These are phyloP conservation scores for Trametes polyzona DNA, from an alignment of 1,284 basidiomycete species.

Conservation along the genomic window DNA sequence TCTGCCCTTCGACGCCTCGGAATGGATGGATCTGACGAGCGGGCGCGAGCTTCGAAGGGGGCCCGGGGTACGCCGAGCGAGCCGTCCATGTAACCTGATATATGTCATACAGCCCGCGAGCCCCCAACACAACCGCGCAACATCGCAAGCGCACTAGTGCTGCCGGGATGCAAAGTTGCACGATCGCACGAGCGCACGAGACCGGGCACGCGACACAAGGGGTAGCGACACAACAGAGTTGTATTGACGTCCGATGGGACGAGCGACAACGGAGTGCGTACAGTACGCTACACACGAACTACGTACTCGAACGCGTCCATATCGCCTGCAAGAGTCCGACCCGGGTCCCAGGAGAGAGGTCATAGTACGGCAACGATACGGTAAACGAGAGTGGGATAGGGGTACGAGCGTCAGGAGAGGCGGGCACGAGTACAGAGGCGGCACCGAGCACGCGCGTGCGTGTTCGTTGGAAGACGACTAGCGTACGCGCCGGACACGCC, in stretches of 20 bases:
- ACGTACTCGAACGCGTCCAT: not conserved
- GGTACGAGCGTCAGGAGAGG: not conserved
- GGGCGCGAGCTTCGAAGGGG: not conserved
- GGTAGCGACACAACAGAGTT: not conserved
- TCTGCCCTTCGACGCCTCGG: not conserved
- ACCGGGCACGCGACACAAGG: too few relatives aligned
- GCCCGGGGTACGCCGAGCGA: not conserved
- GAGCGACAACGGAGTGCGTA: too few relatives aligned
- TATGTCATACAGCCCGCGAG: slow-evolving; percentile 1
- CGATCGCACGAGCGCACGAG: not conserved
- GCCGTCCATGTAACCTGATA: not conserved
- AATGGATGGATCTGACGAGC: not conserved
- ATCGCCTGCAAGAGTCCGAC: not conserved
- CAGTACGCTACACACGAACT: too few relatives aligned
- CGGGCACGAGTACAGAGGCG: not conserved
- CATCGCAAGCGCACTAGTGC: not conserved
- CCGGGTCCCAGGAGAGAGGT: not conserved
- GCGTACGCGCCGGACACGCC: not conserved
- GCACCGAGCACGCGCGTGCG: not conserved
- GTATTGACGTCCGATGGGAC: too few relatives aligned
- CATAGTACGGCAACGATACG: not conserved
- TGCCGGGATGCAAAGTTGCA: not conserved
- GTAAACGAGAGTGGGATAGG: not conserved
- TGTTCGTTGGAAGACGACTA: not conserved
- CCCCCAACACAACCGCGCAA: too few relatives aligned